Percentiles rank a stretch among this genome's conserved stretches.
These are phyloP conservation scores for Umbilicus rupestris DNA, from an alignment of 164 flowering plant genomes.

Conservation along the genomic window DNA sequence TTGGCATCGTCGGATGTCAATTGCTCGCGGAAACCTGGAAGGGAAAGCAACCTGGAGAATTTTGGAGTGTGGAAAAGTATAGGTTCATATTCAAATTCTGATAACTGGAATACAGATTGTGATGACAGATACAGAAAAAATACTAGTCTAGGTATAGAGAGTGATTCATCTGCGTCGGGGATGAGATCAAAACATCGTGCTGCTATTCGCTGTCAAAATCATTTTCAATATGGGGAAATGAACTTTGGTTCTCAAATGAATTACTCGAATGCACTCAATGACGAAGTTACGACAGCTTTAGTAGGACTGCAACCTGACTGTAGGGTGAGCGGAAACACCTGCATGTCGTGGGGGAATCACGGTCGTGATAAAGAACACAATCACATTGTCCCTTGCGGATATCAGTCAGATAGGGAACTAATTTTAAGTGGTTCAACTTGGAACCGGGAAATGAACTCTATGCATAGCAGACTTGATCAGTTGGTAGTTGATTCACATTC, in stretches of 20 bases:
- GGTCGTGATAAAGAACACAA: constrained; percentile 22
- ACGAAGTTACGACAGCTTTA: constrained; percentile 6
- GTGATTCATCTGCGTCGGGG: background rate
- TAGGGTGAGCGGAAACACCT: background rate
- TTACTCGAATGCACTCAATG: constrained; percentile 4
- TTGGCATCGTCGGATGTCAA: constrained; percentile 8
- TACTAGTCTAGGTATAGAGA: constrained; percentile 3
- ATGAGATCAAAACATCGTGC: background rate
- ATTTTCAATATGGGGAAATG: constrained; percentile 2
- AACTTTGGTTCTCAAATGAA: constrained; percentile 1
- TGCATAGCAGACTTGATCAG: constrained; percentile 10
- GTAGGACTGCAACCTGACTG: constrained; percentile 2
- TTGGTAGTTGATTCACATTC: constrained; percentile 19
- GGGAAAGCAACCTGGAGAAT: constrained; percentile 15
- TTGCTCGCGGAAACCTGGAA: constrained; percentile 10
- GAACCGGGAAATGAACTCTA: constrained; percentile 21
- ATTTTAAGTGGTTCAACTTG: constrained; percentile 20
- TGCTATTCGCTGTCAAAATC: background rate
- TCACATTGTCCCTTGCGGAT: constrained; percentile 25
- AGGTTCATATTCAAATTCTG: constrained; percentile 23
- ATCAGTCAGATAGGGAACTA: constrained; percentile 11
- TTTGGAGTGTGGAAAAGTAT: constrained; percentile 31
- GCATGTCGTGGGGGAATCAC: constrained; percentile 18
- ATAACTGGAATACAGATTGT: constrained; percentile 26
- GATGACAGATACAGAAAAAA: constrained; percentile 2